Evolutionary conservation across 768 basidiomycete species (phyloP).

Genomic region (Cystobasidium tubakii): DNA sequence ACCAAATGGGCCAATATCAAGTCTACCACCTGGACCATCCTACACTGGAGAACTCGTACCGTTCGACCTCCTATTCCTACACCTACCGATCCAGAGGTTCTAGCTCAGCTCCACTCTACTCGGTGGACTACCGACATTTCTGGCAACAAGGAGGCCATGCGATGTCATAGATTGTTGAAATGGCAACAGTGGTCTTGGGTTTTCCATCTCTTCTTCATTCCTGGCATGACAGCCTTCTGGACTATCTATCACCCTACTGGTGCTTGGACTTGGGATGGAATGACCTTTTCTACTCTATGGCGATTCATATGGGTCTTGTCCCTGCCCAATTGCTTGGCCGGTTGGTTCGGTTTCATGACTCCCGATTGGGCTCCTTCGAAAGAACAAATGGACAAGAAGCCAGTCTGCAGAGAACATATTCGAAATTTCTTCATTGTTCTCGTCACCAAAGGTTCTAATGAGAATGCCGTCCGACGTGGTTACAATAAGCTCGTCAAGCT

Average conservation of each 20-base stretch:
- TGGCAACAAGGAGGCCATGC: constrained; percentile 45
- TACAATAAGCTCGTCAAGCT: constrained; percentile 48
- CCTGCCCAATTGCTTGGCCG: constrained; percentile 48
- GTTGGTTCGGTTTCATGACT: constrained; percentile 47
- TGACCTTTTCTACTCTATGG: constrained; percentile 47
- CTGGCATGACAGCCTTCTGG: constrained; percentile 46
- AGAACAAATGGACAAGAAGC: constrained; percentile 45
- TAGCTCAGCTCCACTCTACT: constrained; percentile 48
- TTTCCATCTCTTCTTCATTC: constrained; percentile 47
- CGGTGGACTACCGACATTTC: constrained; percentile 47
- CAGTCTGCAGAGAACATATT: constrained; percentile 47
- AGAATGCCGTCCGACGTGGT: constrained; percentile 47
- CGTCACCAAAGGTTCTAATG: constrained; percentile 49
- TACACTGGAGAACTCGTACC: constrained; percentile 47
- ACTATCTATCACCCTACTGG: constrained; percentile 46
- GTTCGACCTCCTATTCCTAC: constrained; percentile 44
- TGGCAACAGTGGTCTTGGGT: constrained; percentile 47
- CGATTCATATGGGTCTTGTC: constrained; percentile 48
- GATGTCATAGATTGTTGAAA: constrained; percentile 44
- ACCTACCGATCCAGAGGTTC: constrained; percentile 47
- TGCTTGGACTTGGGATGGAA: constrained; percentile 40
- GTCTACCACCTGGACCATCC: constrained; percentile 37
- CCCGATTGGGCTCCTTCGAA: constrained; percentile 45
- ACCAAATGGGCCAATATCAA: constrained; percentile 35
- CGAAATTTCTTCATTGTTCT: constrained; percentile 49